phyloP scores from a whole-genome alignment of 306 rosid species.

The Ochetophila trinervis region DNA sequence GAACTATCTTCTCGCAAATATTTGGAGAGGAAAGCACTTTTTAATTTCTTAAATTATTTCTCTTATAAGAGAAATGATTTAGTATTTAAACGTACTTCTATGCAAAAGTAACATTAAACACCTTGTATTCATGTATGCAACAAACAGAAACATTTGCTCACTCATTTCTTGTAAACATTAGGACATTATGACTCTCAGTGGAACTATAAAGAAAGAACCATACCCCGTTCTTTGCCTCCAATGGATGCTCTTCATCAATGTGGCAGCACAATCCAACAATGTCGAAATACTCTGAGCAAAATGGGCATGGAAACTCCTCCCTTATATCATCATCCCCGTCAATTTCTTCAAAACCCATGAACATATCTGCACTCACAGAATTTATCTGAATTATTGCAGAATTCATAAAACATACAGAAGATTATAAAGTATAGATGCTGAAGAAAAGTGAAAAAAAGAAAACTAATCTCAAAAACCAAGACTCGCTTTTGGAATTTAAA shows the following conservation, averaged over 20 bases:
- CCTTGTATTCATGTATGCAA: neutral
- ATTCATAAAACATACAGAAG: neutral
- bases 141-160: neutral
- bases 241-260: conserved; percentile 92
- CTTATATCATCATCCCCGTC: conserved; percentile 80
- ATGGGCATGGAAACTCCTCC: conserved; percentile 93
- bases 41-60: neutral
- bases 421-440: neutral
- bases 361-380: conserved; percentile 62
- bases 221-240: conserved; percentile 91
- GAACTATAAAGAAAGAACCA: conserved; percentile 19
- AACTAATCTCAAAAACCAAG: neutral
- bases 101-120: conserved; percentile 1
- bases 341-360: conserved; percentile 81
- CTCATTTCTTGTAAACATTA: neutral
- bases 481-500: neutral
- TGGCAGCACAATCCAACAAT: conserved; percentile 96
- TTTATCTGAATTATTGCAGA: conserved; percentile 16
- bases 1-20: no score
- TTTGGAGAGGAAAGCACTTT: neutral
- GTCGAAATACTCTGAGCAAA: conserved; percentile 87
- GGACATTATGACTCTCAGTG: neutral
- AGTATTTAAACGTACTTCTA: neutral
- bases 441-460: neutral
- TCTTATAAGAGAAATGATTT: no score